Conservation (phyloP, 768 basidiomycete genomes). For the Pisolithus marmoratus region DNA sequence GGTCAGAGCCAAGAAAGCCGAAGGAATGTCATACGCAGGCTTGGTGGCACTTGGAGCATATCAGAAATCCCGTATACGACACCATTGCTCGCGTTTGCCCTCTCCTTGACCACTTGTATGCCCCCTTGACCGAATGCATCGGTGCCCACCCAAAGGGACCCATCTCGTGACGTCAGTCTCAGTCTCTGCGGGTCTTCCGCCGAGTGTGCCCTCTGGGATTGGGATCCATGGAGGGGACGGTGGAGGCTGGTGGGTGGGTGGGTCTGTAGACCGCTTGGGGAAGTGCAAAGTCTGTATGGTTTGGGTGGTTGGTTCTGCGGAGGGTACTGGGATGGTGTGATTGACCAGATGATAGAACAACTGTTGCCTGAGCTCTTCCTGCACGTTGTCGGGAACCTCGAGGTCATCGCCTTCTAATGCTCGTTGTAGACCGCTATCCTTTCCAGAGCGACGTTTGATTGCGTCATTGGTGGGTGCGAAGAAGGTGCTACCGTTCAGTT, state of each 20-base stretch:
- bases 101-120: conserved; percentile 51
- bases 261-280: conserved; percentile 53
- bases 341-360: conserved; percentile 94
- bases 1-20: background rate
- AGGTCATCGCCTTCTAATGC: conserved; percentile 24
- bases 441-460: conserved; percentile 44
- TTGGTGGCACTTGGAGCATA: conserved; percentile 69
- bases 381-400: conserved; percentile 66
- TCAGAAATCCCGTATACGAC: conserved; percentile 66
- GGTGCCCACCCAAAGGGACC: conserved; percentile 56
- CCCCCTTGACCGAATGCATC: conserved; percentile 81
- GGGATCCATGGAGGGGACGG: conserved; percentile 85
- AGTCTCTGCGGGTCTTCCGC: conserved; percentile 78
- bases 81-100: conserved; percentile 65
- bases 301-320: conserved; percentile 29
- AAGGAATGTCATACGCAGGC: conserved; percentile 52
- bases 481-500: conserved; percentile 73
- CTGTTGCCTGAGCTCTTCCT: conserved; percentile 81
- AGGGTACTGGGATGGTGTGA: conserved; percentile 50
- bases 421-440: conserved; percentile 27
- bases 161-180: conserved; percentile 49
- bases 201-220: conserved; percentile 73
- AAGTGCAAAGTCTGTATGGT: conserved; percentile 63
- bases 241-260: conserved; percentile 63
- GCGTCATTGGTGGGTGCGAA: conserved; percentile 97